These are phyloP conservation scores for Guillardia theta DNA, from an alignment of 78 protist genomes.

Conservation along the genomic window DNA sequence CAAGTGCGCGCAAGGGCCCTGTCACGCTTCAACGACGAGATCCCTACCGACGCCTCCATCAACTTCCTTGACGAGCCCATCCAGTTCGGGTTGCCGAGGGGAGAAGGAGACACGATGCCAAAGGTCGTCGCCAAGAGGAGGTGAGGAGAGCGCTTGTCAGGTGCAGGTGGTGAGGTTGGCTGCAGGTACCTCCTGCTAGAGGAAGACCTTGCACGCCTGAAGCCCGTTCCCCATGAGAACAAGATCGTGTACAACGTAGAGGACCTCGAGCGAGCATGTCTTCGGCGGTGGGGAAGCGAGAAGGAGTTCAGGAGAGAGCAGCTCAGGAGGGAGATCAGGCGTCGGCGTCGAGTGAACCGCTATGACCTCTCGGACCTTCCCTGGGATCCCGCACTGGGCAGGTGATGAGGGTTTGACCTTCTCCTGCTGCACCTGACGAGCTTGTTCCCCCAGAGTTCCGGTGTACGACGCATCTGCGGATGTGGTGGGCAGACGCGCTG, in stretches of 20 bases:
- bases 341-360: neutral
- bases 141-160: neutral
- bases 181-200: neutral
- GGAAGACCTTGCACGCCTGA: neutral
- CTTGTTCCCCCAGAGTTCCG: no score
- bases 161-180: neutral
- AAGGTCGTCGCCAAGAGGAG: neutral
- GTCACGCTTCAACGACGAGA: no score
- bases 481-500: neutral
- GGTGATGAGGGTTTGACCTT: no score
- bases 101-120: neutral
- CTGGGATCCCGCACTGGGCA: slow-evolving; percentile 31
- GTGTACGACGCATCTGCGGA: no score
- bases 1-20: no score
- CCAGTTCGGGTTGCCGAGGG: neutral
- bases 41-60: no score
- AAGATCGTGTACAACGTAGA: neutral
- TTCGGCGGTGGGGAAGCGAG: neutral
- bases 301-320: slow-evolving; percentile 23
- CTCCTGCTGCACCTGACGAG: no score
- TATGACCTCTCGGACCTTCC: neutral
- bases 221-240: neutral
- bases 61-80: no score
- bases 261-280: neutral
- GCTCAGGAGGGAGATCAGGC: neutral